A percentile compares a stretch with the other conserved stretches of the same genome.
These are phyloP conservation scores for Debaryomyces nepalensis DNA, from an alignment of 1,139 yeast genomes.

Conservation along the genomic window DNA sequence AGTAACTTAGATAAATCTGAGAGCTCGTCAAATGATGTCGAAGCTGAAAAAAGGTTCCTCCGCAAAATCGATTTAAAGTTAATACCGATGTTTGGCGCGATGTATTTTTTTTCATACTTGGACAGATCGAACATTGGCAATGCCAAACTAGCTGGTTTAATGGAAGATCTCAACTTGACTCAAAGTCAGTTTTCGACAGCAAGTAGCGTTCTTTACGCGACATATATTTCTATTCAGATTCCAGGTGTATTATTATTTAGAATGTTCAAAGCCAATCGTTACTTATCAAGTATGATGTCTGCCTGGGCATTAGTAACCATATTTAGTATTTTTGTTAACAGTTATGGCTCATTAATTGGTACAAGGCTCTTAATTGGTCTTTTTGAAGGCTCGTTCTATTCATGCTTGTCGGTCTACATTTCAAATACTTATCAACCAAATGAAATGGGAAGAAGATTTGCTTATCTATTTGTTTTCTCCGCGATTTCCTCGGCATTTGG, in stretches of 20 bases:
- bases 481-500: conserved; percentile 50
- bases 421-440: conserved; percentile 43
- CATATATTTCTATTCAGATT: conserved; percentile 25
- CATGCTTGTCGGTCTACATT: conserved; percentile 44
- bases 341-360: conserved; percentile 22
- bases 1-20: neutral
- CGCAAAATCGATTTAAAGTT: conserved; percentile 22
- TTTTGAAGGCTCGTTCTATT: conserved; percentile 31
- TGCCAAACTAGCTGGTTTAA: conserved; percentile 29
- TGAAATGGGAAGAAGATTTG: conserved; percentile 48
- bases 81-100: conserved; percentile 22
- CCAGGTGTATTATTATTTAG: conserved; percentile 23
- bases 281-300: conserved; percentile 21
- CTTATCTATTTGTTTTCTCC: conserved; percentile 45
- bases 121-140: conserved; percentile 33
- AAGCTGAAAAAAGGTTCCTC: conserved; percentile 2
- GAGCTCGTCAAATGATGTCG: neutral
- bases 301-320: conserved; percentile 27
- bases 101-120: conserved; percentile 30
- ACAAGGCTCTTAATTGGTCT: conserved; percentile 27
- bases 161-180: conserved; percentile 22
- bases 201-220: conserved; percentile 25
- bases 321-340: conserved; percentile 22
- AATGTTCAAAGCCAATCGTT: conserved; percentile 22
- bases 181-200: conserved; percentile 25